Conservation (phyloP, 1,284 basidiomycete species). For the Melampsora larici-populina region DNA sequence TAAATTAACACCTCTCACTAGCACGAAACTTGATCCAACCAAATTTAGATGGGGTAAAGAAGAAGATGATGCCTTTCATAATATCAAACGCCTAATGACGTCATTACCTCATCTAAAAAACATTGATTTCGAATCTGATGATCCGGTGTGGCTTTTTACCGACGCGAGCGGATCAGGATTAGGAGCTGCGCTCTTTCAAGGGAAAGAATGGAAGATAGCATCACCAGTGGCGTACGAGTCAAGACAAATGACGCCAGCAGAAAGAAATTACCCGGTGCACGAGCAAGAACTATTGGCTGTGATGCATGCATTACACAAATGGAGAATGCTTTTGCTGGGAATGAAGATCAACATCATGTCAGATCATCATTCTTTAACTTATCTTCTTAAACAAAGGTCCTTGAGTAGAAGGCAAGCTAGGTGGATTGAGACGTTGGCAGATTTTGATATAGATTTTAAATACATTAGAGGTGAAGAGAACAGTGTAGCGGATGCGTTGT, state of each 20-base stretch:
- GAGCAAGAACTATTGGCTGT: too few species aligned
- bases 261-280: neutral
- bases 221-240: neutral
- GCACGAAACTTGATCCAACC: too few species aligned
- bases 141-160: neutral
- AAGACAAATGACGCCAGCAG: neutral
- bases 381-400: too few species aligned
- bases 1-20: too few species aligned
- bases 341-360: too few species aligned
- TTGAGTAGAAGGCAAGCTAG: neutral
- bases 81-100: neutral
- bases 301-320: too few species aligned
- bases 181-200: neutral
- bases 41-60: too few species aligned
- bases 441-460: neutral
- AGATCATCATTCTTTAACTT: too few species aligned
- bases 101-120: neutral
- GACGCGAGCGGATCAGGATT: constrained; percentile 11
- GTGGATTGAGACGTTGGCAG: neutral
- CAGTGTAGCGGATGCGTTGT: too few species aligned
- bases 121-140: constrained; percentile 48
- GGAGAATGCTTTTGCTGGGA: too few species aligned
- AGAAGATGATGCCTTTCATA: neutral
- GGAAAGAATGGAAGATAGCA: neutral
- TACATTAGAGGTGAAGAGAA: constrained; percentile 1